Conservation (phyloP, 805 yeast species). For the Ogataea minuta region DNA sequence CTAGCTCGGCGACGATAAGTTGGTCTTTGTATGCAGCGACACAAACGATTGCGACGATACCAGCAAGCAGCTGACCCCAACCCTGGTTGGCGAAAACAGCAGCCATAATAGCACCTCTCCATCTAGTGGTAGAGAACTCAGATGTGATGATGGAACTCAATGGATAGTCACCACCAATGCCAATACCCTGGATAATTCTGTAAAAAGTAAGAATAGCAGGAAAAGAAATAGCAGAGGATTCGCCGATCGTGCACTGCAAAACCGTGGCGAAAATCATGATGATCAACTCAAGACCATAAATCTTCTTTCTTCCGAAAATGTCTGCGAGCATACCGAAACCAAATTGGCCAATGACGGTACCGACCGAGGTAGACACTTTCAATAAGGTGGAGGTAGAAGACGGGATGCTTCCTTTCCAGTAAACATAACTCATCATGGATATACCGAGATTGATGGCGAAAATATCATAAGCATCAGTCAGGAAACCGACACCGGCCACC, state of each 20-base stretch:
- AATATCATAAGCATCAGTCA: conserved; percentile 91
- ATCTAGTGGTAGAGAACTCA: conserved; percentile 88
- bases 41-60: conserved; percentile 74
- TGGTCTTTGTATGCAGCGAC: conserved; percentile 74
- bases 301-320: conserved; percentile 77
- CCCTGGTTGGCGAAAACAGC: conserved; percentile 97
- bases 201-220: conserved; percentile 71
- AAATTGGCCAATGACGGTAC: conserved; percentile 89
- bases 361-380: conserved; percentile 89
- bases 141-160: conserved; percentile 90
- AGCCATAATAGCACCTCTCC: conserved; percentile 98
- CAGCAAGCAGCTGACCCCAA: conserved; percentile 89
- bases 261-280: conserved; percentile 79
- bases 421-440: conserved; percentile 74
- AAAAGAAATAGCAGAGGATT: conserved; percentile 67
- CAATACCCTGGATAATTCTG: conserved; percentile 90
- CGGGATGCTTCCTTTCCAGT: conserved; percentile 64
- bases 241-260: conserved; percentile 72
- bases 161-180: conserved; percentile 98
- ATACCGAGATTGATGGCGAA: conserved; percentile 85
- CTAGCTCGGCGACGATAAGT: conserved; percentile 50
- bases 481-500: conserved; percentile 92
- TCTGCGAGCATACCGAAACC: conserved; percentile 84
- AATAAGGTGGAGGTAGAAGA: conserved; percentile 69
- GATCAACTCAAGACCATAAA: conserved; percentile 85